Evolutionary conservation across 148 eudicot genomes (phyloP).

Genomic region (Arbutus unedo): DNA sequence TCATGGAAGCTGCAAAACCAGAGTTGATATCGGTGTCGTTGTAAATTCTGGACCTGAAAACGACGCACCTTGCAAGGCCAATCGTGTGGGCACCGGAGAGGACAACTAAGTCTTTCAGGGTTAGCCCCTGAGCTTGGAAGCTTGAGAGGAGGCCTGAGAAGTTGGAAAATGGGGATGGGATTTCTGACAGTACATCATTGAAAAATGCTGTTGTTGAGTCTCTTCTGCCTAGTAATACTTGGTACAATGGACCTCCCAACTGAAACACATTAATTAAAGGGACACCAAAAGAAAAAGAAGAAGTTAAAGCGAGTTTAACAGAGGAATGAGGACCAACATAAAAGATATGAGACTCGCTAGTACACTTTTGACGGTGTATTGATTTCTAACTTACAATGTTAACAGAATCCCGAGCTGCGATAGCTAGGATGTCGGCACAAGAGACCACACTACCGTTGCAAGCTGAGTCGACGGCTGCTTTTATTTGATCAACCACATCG

Average conservation of each 20-base stretch:
- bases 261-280: slow-evolving; percentile 4
- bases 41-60: slow-evolving; percentile 38
- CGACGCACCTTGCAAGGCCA: slow-evolving; percentile 41
- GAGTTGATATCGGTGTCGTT: slow-evolving; percentile 33
- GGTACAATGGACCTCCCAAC: slow-evolving; percentile 50
- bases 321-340: neutral
- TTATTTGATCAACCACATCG: slow-evolving; percentile 44
- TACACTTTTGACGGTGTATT: neutral
- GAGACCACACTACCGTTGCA: slow-evolving; percentile 44
- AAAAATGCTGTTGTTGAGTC: slow-evolving; percentile 32
- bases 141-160: slow-evolving; percentile 26
- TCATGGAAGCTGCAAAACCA: slow-evolving; percentile 11
- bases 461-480: slow-evolving; percentile 31
- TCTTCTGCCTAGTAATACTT: no score
- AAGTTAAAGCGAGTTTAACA: no score
- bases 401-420: slow-evolving; percentile 47
- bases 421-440: slow-evolving; percentile 55
- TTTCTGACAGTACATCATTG: slow-evolving; percentile 26
- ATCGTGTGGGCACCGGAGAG: slow-evolving; percentile 57
- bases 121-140: slow-evolving; percentile 37
- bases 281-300: neutral
- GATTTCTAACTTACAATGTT: slow-evolving; percentile 23
- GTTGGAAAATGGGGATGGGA: slow-evolving; percentile 37
- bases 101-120: slow-evolving; percentile 39
- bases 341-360: neutral